Evolutionary conservation across 78 protist genomes (phyloP).

Genomic region (Dictyostelium firmibasis): DNA sequence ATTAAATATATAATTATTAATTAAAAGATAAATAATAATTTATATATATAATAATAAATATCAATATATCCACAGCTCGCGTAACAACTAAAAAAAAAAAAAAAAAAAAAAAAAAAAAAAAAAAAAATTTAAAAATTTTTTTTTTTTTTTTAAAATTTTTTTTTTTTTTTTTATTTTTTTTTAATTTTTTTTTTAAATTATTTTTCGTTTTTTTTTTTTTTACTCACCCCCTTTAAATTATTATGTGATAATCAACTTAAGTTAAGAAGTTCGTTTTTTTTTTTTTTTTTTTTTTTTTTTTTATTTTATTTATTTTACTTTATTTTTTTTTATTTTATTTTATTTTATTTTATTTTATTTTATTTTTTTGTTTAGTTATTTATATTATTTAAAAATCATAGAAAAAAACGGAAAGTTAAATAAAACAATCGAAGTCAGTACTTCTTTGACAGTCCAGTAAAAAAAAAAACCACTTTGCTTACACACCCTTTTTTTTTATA

Average conservation of each 20-base stretch:
- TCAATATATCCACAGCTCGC: neutral
- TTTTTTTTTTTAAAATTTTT: constrained; percentile 12
- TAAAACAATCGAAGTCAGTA: too few relatives aligned
- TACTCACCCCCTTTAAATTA: neutral
- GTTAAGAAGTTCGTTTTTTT: neutral
- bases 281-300: neutral
- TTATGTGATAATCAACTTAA: neutral
- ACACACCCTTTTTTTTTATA: too few relatives aligned
- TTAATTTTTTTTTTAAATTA: neutral
- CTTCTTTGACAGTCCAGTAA: too few relatives aligned
- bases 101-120: neutral
- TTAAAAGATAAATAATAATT: neutral
- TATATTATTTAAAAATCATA: too few relatives aligned
- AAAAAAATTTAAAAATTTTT: too few relatives aligned
- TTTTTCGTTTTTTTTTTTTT: too few relatives aligned
- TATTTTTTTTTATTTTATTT: neutral
- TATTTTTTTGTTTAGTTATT: neutral
- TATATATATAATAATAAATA: constrained; percentile 5
- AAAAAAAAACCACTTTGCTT: too few relatives aligned
- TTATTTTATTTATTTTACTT: neutral
- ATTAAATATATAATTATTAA: neutral
- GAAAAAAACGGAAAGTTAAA: too few relatives aligned
- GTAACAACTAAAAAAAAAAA: neutral
- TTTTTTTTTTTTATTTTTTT: neutral
- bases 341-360: neutral